Evolutionary conservation across 169 alveolate species (phyloP).

Genomic region (Plasmodium ovale): DNA sequence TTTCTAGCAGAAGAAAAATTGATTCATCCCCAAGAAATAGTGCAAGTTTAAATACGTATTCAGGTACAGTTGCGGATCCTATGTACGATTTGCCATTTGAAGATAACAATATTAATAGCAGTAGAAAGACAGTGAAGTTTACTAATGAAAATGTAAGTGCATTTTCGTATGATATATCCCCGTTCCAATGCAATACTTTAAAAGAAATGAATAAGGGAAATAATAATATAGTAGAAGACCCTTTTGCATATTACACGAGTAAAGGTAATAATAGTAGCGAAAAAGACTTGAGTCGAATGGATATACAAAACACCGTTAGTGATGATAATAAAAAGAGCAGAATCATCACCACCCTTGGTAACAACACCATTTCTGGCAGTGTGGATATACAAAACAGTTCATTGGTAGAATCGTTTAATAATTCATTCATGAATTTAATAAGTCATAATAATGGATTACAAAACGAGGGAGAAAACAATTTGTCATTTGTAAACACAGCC

Average conservation of each 20-base stretch:
- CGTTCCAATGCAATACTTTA: background rate
- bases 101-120: background rate
- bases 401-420: background rate
- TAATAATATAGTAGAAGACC: slow-evolving; percentile 16
- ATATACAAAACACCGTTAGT: background rate
- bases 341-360: background rate
- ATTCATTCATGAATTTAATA: slow-evolving; percentile 5
- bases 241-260: slow-evolving; percentile 34
- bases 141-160: slow-evolving; percentile 9
- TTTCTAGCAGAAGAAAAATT: slow-evolving; percentile 21
- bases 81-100: background rate
- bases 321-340: background rate
- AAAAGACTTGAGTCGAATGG: background rate
- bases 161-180: slow-evolving; percentile 6
- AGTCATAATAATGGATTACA: slow-evolving; percentile 1
- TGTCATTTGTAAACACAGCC: background rate
- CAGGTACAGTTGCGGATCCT: background rate
- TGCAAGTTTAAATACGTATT: background rate
- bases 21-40: slow-evolving; percentile 12
- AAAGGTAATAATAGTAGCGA: background rate
- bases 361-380: background rate
- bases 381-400: background rate
- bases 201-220: background rate
- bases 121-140: slow-evolving; percentile 15
- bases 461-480: background rate